phyloP scores from a whole-genome alignment of 2,329 filamentous ascomycete species.

The Exophiala phaeomuriformis region DNA sequence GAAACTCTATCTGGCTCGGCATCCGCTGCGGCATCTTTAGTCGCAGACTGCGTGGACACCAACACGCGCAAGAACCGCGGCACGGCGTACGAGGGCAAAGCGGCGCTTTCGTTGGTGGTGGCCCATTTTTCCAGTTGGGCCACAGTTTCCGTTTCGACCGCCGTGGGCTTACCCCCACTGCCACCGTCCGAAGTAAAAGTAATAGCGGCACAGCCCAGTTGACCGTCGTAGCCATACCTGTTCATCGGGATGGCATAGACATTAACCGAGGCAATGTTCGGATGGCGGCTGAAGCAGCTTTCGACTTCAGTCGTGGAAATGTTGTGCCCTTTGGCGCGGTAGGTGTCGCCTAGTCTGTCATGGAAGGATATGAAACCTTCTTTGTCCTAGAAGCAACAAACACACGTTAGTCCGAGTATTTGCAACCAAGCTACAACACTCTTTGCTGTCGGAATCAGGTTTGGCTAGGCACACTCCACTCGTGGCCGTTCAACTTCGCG shows the following conservation, averaged over 20 bases:
- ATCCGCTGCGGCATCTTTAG: constrained; percentile 3
- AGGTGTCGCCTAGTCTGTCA: constrained; percentile 55
- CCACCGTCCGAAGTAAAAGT: constrained; percentile 4
- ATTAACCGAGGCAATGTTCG: constrained; percentile 21
- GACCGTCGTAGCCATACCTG: constrained; percentile 20
- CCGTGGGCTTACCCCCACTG: not conserved
- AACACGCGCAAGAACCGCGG: constrained; percentile 17
- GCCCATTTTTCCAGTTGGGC: constrained; percentile 13
- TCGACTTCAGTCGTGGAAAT: constrained; percentile 70
- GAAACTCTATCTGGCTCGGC: constrained; percentile 10
- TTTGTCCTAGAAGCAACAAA: constrained; percentile 42
- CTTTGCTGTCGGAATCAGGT: not conserved
- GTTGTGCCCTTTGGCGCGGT: constrained; percentile 63
- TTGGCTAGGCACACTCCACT: too few species aligned
- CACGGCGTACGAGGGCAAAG: constrained; percentile 17
- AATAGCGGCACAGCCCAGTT: constrained; percentile 17
- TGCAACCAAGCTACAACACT: not conserved
- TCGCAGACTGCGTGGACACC: constrained; percentile 5
- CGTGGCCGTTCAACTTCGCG: not conserved
- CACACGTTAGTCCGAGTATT: constrained; percentile 31
- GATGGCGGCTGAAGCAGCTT: constrained; percentile 19
- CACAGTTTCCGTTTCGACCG: constrained; percentile 6
- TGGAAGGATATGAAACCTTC: constrained; percentile 71
- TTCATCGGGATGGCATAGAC: constrained; percentile 25
- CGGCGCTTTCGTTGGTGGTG: constrained; percentile 10